Percentiles rank a stretch among this genome's conserved stretches.
Conservation (phyloP, 1,284 basidiomycete species). For the Volvariella volvacea region DNA sequence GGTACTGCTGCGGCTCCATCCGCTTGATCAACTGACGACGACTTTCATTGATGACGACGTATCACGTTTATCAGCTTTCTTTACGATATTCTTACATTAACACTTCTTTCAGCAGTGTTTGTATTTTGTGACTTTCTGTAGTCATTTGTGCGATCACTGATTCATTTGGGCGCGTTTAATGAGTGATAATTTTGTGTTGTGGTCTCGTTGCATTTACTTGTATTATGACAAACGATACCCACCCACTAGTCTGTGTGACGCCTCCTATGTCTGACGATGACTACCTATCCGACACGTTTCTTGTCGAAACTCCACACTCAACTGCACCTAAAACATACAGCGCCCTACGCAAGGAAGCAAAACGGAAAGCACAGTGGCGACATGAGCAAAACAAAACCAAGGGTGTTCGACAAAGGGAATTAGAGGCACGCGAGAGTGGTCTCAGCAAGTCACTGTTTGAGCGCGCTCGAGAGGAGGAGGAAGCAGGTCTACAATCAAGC, state of each 20-base stretch:
- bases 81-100: slow-evolving; percentile 19
- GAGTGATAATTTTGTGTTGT: slow-evolving; percentile 39
- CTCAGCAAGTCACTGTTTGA: slow-evolving; percentile 74
- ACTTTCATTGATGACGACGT: slow-evolving; percentile 10
- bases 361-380: slow-evolving; percentile 47
- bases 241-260: slow-evolving; percentile 9
- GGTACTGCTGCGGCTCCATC: slow-evolving; percentile 10
- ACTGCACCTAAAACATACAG: slow-evolving; percentile 52
- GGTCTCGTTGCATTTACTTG: slow-evolving; percentile 19
- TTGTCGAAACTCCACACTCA: slow-evolving; percentile 35
- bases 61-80: slow-evolving; percentile 11
- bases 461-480: slow-evolving; percentile 59
- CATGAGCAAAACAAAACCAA: slow-evolving; percentile 61
- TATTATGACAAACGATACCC: slow-evolving; percentile 18
- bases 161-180: not conserved
- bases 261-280: slow-evolving; percentile 45
- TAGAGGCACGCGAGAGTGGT: slow-evolving; percentile 71
- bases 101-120: slow-evolving; percentile 11
- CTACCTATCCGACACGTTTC: slow-evolving; percentile 81
- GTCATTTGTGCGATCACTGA: slow-evolving; percentile 25
- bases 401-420: slow-evolving; percentile 58
- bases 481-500: slow-evolving; percentile 38
- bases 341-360: slow-evolving; percentile 59
- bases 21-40: slow-evolving; percentile 13
- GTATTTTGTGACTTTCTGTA: slow-evolving; percentile 21